Percentiles rank a stretch among this genome's conserved stretches.
These are phyloP conservation scores for Cladosporium sp. DNA, from an alignment of 2,329 filamentous ascomycete genomes.

Conservation along the genomic window DNA sequence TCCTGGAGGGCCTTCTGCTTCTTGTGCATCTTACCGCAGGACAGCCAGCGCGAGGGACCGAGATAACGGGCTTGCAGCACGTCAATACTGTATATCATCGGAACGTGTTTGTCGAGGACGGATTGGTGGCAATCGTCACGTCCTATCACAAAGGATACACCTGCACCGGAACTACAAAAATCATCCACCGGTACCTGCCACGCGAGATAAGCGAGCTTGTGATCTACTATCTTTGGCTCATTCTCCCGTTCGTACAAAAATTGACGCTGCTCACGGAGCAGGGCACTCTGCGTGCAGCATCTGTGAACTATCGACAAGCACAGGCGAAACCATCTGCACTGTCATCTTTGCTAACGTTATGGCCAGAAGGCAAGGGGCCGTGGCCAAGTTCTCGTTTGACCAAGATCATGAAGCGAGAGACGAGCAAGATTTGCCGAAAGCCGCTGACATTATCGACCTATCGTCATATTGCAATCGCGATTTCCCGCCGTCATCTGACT, in stretches of 20 bases:
- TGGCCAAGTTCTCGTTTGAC: background rate
- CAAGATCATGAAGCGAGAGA: background rate
- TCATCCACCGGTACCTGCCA: conserved; percentile 26
- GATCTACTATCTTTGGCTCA: conserved; percentile 20
- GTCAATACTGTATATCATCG: background rate
- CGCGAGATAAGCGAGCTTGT: conserved; percentile 24
- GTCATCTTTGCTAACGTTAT: background rate
- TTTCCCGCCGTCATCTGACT: background rate
- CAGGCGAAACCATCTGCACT: too few relatives aligned
- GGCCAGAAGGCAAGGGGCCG: background rate
- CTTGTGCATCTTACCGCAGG: conserved; percentile 20
- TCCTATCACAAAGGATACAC: conserved; percentile 25
- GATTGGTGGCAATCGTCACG: conserved; percentile 22
- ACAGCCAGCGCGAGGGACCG: conserved; percentile 17
- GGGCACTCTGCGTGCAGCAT: background rate
- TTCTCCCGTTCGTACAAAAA: conserved; percentile 13
- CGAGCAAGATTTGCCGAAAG: background rate
- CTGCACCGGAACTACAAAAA: conserved; percentile 21
- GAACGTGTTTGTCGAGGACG: conserved; percentile 26
- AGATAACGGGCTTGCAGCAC: conserved; percentile 21
- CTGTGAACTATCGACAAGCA: too few relatives aligned
- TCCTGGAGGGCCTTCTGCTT: background rate
- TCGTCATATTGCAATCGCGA: background rate
- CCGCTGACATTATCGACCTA: background rate
- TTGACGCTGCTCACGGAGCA: background rate